Evolutionary conservation across 169 alveolate genomes (phyloP).

Genomic region (Cryptosporidium viatorum): DNA sequence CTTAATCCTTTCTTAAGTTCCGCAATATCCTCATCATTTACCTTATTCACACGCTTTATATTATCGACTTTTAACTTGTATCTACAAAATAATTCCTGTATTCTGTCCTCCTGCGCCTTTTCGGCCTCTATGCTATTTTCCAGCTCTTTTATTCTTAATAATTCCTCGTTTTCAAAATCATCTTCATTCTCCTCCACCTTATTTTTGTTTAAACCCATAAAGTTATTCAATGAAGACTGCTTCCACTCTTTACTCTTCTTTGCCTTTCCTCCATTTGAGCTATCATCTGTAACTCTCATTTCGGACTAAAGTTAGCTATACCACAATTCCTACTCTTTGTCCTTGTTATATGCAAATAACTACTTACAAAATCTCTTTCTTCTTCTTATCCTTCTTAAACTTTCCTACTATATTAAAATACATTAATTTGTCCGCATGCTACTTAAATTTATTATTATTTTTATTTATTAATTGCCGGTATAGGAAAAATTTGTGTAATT

Average conservation of each 20-base stretch:
- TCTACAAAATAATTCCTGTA: conserved; percentile 27
- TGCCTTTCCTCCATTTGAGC: background rate
- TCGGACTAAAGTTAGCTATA: background rate
- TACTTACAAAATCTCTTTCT: background rate
- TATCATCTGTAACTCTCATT: background rate
- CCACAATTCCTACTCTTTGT: background rate
- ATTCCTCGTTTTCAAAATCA: conserved; percentile 24
- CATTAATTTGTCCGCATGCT: background rate
- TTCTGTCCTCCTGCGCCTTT: conserved; percentile 32
- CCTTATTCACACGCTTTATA: background rate
- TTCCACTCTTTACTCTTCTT: background rate
- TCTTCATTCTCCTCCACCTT: background rate
- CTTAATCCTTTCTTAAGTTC: conserved; percentile 18
- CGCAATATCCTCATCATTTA: background rate
- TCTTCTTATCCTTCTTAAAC: background rate
- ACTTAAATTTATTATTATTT: background rate
- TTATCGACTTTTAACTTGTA: conserved; percentile 25
- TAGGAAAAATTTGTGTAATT: background rate
- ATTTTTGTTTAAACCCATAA: conserved; percentile 5
- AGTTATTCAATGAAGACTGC: conserved; percentile 38
- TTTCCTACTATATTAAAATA: background rate
- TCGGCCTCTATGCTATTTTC: conserved; percentile 23
- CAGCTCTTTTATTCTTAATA: background rate
- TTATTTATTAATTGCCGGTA: background rate
- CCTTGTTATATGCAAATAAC: background rate